phyloP scores from a whole-genome alignment of 192 early-diverging fungal genomes.

The Helicostylum pulchrum region DNA sequence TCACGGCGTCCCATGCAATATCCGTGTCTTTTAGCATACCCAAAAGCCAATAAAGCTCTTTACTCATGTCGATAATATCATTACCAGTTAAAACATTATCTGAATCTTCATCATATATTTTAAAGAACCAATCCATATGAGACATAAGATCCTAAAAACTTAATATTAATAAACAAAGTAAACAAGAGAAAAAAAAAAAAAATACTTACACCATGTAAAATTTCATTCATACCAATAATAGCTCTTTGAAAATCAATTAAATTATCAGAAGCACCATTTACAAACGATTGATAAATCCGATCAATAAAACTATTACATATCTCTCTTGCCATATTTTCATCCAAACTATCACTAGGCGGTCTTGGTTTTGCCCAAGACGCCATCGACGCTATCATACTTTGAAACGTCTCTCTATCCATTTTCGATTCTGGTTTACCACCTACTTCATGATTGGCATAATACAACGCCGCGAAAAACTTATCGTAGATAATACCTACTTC shows the following conservation, averaged over 20 bases:
- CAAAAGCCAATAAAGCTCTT: constrained; percentile 81
- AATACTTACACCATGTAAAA: constrained; percentile 39
- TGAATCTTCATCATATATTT: constrained; percentile 69
- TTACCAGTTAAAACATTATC: constrained; percentile 65
- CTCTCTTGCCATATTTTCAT: constrained; percentile 2
- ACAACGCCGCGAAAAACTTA: constrained; percentile 69
- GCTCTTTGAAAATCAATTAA: constrained; percentile 60
- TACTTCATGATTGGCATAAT: constrained; percentile 39
- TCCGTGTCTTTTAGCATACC: constrained; percentile 51
- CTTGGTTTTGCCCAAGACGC: constrained; percentile 51
- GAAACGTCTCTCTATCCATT: constrained; percentile 57
- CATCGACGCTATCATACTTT: constrained; percentile 57
- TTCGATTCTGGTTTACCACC: constrained; percentile 12
- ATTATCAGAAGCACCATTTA: constrained; percentile 26
- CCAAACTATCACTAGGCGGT: not conserved
- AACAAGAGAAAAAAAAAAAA: not conserved
- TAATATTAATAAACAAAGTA: not conserved
- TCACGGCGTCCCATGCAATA: constrained; percentile 44
- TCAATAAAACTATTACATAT: constrained; percentile 19
- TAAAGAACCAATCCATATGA: constrained; percentile 78
- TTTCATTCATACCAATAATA: constrained; percentile 67
- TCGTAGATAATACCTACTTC: constrained; percentile 77
- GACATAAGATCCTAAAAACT: constrained; percentile 75
- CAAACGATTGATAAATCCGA: constrained; percentile 20
- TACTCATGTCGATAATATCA: constrained; percentile 81